Evolutionary conservation across 2,329 filamentous ascomycete species (phyloP), one percentile per base, ranked within the genome.

Genomic region (Beauveria australis): DNA sequence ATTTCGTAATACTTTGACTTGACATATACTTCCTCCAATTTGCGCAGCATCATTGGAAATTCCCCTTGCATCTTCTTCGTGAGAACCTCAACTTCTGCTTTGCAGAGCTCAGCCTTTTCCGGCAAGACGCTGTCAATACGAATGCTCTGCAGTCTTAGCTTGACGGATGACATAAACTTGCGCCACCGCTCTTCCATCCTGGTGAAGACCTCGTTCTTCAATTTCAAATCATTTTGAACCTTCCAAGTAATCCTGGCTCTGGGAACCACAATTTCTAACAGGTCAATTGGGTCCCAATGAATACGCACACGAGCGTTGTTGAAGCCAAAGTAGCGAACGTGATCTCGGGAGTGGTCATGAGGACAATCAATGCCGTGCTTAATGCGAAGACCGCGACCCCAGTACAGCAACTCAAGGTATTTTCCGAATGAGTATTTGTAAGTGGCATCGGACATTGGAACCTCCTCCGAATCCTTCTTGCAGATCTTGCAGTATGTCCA

Each of bases 401-500:
- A 99, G 73, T 97, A 97, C 2, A 92, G 92, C 19, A 99, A 79
- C 74, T 99, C 94, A n/a, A 99, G 80, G 69, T 97, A 99, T 73
- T 99, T 99, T 12, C 91, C 94, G 69, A 99, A 96, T 0, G 94
- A 99, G 72, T 99, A 99, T 72, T 95, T 97, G 89, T 92, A 99
- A 0, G 92, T 95, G 67, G 86, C 92, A 61, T 92, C 87, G 1
- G 93, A 97, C 91, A 99, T 97, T 37, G 88, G 87, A 66, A 90
- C 89, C 53, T 92, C 87, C 44, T 91, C 89, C 0, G 93, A 96
- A 71, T 97, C 92, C 66, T 91, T 91, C 57, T 90, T 88, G 73
- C 95, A 99, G 33, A 90, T 81, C 68, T 96, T 94, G 77, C 94
- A 99, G 67, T 89, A 91, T 66, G 91, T 97, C 95, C 95, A 99